Evolutionary conservation across 2,329 filamentous ascomycete genomes (phyloP), one percentile per base, ranked within the genome.

Genomic region (Neopestalotiopsis sp.): DNA sequence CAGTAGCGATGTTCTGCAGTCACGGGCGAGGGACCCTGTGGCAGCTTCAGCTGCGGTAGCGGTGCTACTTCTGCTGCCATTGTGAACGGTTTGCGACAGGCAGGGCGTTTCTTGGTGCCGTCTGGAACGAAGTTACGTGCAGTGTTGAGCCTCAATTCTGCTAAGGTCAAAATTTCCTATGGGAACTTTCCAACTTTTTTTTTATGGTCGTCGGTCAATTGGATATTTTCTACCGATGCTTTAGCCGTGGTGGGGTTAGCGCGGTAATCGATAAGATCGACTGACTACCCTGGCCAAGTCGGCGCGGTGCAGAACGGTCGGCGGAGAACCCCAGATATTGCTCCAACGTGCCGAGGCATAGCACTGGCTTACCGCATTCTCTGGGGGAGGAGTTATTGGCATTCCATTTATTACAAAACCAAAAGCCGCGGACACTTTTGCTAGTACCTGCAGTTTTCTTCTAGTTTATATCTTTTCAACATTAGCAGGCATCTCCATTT

Each of bases 1-100:
- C 97, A 99, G 86, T 98, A 98, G 73, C 91, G 89, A 83, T 98
- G 95, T 84, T 99, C 96, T 40, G 95, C 91, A 5, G 95, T 97
- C 62, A 95, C 83, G 67, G 94, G 92, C 56, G 92, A 91, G 68
- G 94, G 94, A 65, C 94, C 93, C 72, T 92, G 88, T 68, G 95
- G 91, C 78, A 97, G 88, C 86, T 94, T 97, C 78, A 97, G 84
- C 80, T 91, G 91, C 80, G 91, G 90, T 73, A 97, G 84, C 70
- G 93, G 92, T 80, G 90, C 89, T 76, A 97, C 93, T 84, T 94
- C 91, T 77, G 94, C 93, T 75, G 95, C 94, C 94, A 97, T 97
- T 78, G 72, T 78, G 72, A 7, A 42, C 24, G 57, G 57, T 42
- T 67, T 52, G 38, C 42, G 38, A 56, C 38, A n/a, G 24, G 34